phyloP scores from a whole-genome alignment of 768 basidiomycete species.

The Boletus rubropictus region DNA sequence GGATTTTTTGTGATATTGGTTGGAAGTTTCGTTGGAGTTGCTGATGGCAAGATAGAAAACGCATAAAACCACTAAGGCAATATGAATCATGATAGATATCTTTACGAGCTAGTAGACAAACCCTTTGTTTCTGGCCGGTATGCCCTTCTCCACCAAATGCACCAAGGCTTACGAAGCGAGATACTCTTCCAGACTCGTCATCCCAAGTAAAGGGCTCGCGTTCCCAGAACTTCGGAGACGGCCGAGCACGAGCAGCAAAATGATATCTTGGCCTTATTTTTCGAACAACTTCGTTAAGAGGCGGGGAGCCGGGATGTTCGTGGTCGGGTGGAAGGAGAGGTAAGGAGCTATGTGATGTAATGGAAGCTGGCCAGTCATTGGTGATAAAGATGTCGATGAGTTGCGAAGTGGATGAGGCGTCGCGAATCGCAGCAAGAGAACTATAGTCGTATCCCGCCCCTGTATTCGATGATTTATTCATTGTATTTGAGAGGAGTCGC shows the following conservation, averaged over 20 bases:
- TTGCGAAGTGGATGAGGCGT: slow-evolving; percentile 54
- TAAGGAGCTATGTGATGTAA: slow-evolving; percentile 56
- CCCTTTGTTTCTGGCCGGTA: slow-evolving; percentile 75
- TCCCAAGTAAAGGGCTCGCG: slow-evolving; percentile 88
- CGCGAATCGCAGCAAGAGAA: slow-evolving; percentile 64
- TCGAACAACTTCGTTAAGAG: slow-evolving; percentile 59
- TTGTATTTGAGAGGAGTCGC: slow-evolving; percentile 64
- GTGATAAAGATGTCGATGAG: slow-evolving; percentile 78
- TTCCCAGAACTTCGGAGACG: slow-evolving; percentile 87
- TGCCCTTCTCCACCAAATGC: slow-evolving; percentile 68
- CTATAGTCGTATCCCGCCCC: slow-evolving; percentile 46
- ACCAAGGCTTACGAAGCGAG: slow-evolving; percentile 78
- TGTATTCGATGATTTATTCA: slow-evolving; percentile 44
- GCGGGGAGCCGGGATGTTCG: slow-evolving; percentile 41
- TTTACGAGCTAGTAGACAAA: slow-evolving; percentile 34
- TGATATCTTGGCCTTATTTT: slow-evolving; percentile 82
- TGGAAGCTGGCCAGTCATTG: slow-evolving; percentile 66
- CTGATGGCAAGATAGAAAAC: slow-evolving; percentile 70
- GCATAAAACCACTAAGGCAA: slow-evolving; percentile 90
- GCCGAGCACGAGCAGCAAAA: slow-evolving; percentile 62
- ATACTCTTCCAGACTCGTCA: slow-evolving; percentile 58
- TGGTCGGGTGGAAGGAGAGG: slow-evolving; percentile 43
- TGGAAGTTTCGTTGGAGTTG: slow-evolving; percentile 40
- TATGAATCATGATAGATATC: slow-evolving; percentile 7
- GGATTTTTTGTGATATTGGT: slow-evolving; percentile 69